Evolutionary conservation across 257 asterid species (phyloP).

Genomic region (Penstemon newberryi): DNA sequence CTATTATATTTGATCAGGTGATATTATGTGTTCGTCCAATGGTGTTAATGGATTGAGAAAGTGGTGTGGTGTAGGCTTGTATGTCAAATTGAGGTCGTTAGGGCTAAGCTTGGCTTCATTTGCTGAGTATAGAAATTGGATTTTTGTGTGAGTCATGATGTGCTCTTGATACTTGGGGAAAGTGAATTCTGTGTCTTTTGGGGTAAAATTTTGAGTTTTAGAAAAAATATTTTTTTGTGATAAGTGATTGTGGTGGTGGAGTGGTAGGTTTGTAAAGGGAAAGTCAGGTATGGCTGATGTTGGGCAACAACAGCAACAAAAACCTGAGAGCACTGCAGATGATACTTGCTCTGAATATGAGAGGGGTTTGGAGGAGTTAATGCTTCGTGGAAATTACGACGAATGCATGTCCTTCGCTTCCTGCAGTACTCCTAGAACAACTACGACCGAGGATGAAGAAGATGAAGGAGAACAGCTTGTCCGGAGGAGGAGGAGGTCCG

Average conservation of each 20-base stretch:
- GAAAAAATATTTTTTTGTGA: slow-evolving; percentile 25
- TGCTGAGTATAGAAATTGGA: slow-evolving; percentile 36
- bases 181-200: slow-evolving; percentile 25
- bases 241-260: slow-evolving; percentile 28
- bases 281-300: slow-evolving; percentile 58
- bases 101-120: slow-evolving; percentile 43
- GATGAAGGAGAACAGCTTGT: slow-evolving; percentile 77
- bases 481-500: slow-evolving; percentile 86
- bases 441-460: slow-evolving; percentile 72
- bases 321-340: slow-evolving; percentile 73
- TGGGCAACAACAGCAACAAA: slow-evolving; percentile 78
- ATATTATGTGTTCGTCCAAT: slow-evolving; percentile 39
- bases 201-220: slow-evolving; percentile 25
- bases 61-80: slow-evolving; percentile 33
- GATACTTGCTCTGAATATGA: slow-evolving; percentile 68
- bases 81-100: slow-evolving; percentile 35
- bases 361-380: slow-evolving; percentile 83
- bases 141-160: slow-evolving; percentile 38
- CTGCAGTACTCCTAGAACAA: slow-evolving; percentile 71
- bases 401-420: slow-evolving; percentile 89
- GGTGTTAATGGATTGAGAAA: slow-evolving; percentile 37
- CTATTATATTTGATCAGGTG: slow-evolving; percentile 58
- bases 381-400: slow-evolving; percentile 86
- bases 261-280: slow-evolving; percentile 38
- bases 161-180: slow-evolving; percentile 33